These are phyloP conservation scores for Achaetomiella virescens DNA, from an alignment of 495 filamentous ascomycete genomes.

Conservation along the genomic window DNA sequence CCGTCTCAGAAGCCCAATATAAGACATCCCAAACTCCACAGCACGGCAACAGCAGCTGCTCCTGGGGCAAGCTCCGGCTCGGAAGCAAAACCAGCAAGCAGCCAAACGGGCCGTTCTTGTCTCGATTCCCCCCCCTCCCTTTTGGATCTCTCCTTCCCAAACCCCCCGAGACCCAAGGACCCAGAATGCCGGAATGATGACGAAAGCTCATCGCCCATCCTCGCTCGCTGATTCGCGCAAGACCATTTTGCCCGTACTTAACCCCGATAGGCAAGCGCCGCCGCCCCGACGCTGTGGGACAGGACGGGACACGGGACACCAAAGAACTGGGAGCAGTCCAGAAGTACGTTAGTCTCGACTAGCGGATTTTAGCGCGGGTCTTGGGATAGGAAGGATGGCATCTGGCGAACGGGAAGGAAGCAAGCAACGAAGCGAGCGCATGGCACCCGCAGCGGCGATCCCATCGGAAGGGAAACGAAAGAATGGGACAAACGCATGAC, in stretches of 20 bases:
- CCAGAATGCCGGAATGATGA: neutral
- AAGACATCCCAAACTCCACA: too few species aligned
- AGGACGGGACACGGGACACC: too few species aligned
- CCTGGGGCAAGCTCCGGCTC: too few species aligned
- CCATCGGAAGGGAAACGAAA: neutral
- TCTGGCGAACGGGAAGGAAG: slow-evolving; percentile 9
- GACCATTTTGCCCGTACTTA: neutral
- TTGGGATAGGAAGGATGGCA: neutral
- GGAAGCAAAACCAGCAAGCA: too few species aligned
- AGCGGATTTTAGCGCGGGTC: slow-evolving; percentile 3
- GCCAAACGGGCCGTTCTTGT: too few species aligned
- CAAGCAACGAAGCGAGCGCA: neutral
- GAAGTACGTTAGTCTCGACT: slow-evolving; percentile 1
- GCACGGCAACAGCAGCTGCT: too few species aligned
- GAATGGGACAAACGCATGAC: slow-evolving; percentile 12
- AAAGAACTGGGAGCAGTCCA: too few species aligned
- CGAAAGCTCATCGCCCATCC: neutral
- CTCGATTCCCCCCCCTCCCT: too few species aligned
- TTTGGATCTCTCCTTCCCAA: too few species aligned
- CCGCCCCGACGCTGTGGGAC: neutral
- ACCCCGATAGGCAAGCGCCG: slow-evolving; percentile 1
- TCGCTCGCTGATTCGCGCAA: neutral
- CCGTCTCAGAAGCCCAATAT: too few species aligned
- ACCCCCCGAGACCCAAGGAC: too few species aligned
- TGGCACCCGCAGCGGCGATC: slow-evolving; percentile 9